Evolutionary conservation across 192 early-diverging fungal species (phyloP).

Genomic region (Podila horticola): DNA sequence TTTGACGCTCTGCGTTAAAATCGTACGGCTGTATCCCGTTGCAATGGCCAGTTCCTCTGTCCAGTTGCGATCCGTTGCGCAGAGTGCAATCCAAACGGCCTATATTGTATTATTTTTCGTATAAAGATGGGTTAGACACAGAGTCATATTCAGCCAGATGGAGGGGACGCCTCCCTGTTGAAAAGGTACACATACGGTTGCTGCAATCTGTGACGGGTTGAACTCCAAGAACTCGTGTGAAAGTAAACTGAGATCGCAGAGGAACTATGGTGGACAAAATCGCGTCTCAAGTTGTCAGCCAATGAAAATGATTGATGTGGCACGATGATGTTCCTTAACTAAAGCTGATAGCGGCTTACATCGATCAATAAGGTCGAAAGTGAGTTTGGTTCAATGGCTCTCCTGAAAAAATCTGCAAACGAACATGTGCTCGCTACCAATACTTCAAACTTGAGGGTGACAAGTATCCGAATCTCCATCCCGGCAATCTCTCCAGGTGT

Average conservation of each 20-base stretch:
- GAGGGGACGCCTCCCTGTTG: too few species aligned
- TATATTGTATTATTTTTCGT: neutral
- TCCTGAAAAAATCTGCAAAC: conserved; percentile 36
- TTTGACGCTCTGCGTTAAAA: conserved; percentile 20
- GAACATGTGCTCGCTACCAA: conserved; percentile 32
- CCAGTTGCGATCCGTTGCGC: conserved; percentile 22
- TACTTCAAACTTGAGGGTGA: conserved; percentile 38
- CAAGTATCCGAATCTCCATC: conserved; percentile 30
- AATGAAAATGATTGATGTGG: too few species aligned
- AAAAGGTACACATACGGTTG: conserved; percentile 15
- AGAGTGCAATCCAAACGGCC: conserved; percentile 34
- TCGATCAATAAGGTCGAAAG: conserved; percentile 11
- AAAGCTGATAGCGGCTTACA: conserved; percentile 14
- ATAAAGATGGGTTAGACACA: too few species aligned
- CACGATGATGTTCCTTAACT: too few species aligned
- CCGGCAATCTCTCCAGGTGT: conserved; percentile 15
- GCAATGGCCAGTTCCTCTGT: conserved; percentile 32
- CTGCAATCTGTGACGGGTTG: conserved; percentile 33
- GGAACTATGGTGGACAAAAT: conserved; percentile 10
- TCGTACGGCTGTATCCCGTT: conserved; percentile 26
- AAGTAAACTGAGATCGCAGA: conserved; percentile 37
- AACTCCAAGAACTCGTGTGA: conserved; percentile 28
- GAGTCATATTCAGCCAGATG: too few species aligned
- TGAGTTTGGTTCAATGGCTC: conserved; percentile 13
- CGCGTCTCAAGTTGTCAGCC: too few species aligned